Conservation (phyloP, 2,329 filamentous ascomycete species). For the Alternaria ethzedia region DNA sequence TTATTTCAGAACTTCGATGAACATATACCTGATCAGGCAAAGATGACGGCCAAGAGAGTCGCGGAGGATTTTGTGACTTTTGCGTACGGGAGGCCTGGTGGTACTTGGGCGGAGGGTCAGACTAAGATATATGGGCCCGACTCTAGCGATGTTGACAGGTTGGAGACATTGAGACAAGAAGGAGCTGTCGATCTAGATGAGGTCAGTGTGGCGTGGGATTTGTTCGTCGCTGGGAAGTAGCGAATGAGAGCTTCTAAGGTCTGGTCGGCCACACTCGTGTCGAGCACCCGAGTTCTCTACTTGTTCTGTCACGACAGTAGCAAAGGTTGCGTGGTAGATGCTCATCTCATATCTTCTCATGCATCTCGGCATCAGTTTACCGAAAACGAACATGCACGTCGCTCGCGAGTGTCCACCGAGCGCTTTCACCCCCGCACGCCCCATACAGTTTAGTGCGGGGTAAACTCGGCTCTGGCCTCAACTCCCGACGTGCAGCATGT, state of each 20-base stretch:
- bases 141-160: constrained; percentile 3
- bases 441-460: constrained; percentile 11
- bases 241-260: neutral
- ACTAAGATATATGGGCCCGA: constrained; percentile 14
- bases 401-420: neutral
- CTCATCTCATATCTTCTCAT: neutral
- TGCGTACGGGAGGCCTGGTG: constrained; percentile 18
- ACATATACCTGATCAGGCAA: constrained; percentile 3
- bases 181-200: constrained; percentile 27
- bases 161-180: constrained; percentile 18
- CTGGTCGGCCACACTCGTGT: neutral
- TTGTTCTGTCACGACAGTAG: too few relatives aligned
- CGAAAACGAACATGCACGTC: neutral
- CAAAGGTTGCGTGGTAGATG: neutral
- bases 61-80: constrained; percentile 30
- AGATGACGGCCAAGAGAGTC: constrained; percentile 12
- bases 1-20: constrained; percentile 37
- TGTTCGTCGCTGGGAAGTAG: constrained; percentile 22
- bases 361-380: neutral
- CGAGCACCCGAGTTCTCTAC: neutral
- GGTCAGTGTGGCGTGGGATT: constrained; percentile 27
- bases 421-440: constrained; percentile 17
- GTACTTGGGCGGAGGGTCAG: constrained; percentile 2
- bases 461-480: neutral
- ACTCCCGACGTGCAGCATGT: constrained; percentile 11